Evolutionary conservation across 2,329 filamentous ascomycete species (phyloP), one percentile per base, ranked within the genome.

Genomic region (Exserohilum turcica): DNA sequence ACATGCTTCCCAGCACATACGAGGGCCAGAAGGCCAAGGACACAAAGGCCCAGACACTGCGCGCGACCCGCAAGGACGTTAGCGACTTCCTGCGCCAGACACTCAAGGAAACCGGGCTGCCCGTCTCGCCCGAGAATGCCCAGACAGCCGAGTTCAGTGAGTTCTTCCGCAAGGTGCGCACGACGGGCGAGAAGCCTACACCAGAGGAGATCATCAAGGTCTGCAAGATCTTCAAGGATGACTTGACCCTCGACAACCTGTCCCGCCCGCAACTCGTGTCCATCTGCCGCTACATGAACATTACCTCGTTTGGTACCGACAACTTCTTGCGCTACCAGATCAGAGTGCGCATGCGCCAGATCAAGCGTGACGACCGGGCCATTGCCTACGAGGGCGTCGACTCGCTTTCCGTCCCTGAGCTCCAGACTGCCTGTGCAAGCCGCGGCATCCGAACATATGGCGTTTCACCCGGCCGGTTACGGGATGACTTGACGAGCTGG

Each of bases 161-260:
- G 68, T 99, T 99, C 79, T 99, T 99, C 87, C 89, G 91, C 73
- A 99, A 99, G 81, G 85, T 78, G 31, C 78, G 94, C 48, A 87
- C 91, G 15, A 97, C 93, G 1, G 94, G 93, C 60, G 93, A 97
- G 79, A 83, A 88, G 39, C 94, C 94, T 1, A 94, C 90, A 4
- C 84, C 87, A 48, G 84, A 92, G 62, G 94, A 99, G 72, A 91
- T 99, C 59, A 96, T 99, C 81, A 96, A 94, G 78, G 93, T 99
- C 59, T 97, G 94, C 86, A 95, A 97, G 82, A 89, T 96, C 61
- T 99, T 99, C 85, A 95, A 94, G 76, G 94, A 99, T 73, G 94
- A 99, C 75, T 74, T 99, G 67, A 99, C 94, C 0, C 83, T 99
- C 28, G 94, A 99, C 85, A 99, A 99, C 78, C 80, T 99, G 61